Percentiles rank a stretch among this genome's conserved stretches.
Conservation (phyloP, 352 stramenopile genomes). For the Globisporangium emineosum region DNA sequence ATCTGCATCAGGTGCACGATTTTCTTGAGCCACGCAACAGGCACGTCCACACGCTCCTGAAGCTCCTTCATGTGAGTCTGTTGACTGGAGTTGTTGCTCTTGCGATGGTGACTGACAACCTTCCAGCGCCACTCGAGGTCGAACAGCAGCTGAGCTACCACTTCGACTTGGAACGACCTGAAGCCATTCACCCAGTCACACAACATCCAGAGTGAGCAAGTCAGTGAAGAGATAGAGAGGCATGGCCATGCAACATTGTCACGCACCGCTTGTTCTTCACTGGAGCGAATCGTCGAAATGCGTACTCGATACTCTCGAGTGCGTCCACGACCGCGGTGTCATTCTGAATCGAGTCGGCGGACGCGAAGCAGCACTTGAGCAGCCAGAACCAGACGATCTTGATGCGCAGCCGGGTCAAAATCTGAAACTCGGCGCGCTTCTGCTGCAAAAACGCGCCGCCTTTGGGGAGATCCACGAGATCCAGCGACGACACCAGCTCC, state of each 20-base stretch:
- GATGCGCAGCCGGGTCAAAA: constrained; percentile 31
- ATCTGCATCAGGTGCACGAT: constrained; percentile 53
- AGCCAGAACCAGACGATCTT: constrained; percentile 65
- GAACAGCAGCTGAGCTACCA: constrained; percentile 40
- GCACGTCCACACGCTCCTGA: constrained; percentile 10
- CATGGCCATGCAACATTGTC: neutral
- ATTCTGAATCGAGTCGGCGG: neutral
- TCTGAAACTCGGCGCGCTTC: constrained; percentile 34
- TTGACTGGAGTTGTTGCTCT: neutral
- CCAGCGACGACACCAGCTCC: constrained; percentile 26
- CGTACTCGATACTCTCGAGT: constrained; percentile 61
- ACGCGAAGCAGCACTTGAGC: constrained; percentile 17
- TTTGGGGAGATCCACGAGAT: constrained; percentile 10
- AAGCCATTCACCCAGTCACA: neutral
- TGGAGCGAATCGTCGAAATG: constrained; percentile 51
- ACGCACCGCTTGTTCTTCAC: constrained; percentile 32
- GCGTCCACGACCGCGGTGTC: constrained; percentile 18
- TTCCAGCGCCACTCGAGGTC: constrained; percentile 51
- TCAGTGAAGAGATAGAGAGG: neutral
- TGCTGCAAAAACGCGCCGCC: constrained; percentile 41
- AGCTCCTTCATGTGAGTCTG: constrained; percentile 4
- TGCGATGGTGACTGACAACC: neutral
- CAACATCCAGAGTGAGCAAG: neutral
- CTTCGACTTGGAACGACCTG: constrained; percentile 53
- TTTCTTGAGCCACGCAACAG: constrained; percentile 47